Base-by-base conservation (phyloP, 1,284 basidiomycete genomes). In the Flammula alnicola region DNA sequence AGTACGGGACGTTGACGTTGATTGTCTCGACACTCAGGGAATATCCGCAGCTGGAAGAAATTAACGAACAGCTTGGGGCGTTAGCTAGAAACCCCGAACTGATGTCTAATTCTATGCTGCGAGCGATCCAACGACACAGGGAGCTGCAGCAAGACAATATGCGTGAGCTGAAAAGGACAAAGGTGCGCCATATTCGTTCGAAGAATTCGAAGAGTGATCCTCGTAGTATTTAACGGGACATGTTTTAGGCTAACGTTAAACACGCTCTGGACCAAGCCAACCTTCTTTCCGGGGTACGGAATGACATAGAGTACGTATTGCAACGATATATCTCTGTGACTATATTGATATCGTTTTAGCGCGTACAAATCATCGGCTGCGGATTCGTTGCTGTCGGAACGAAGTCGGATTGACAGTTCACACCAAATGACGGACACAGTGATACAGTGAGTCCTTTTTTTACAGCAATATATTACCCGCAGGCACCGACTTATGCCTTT, bases 361-460 rank as follows among this genome's bases (percentile, higher is more conserved):
- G 83, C 88, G 45, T 97, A 96, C 74, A 97, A 96, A 60, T 89
- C 91, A 3, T 87, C 88, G 3, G 86, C 92, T 42, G 86, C 91
- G 3, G 95, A 98, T 61, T 83, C 91, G 2, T 73, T 98, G 30
- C 77, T 99, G 12, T 86, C 87, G 16, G 96, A 99, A 70, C 81
- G 97, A 27, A 83, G 86, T 4, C 80, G 84, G 49, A 95, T 99
- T 59, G 96, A 98, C 69, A 91, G 85, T 58, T 93, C 90, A 19
- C 95, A 98, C 72, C 77, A 83, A 55, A 98, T 98, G 95, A 91
- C 94, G 26, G 96, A 99, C 66, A 90, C 92, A 38, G 83, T 95
- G 27, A 76, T 98, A 14, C 83, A 91, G 95, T 97, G 63, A 55
- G 86, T 68, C 17, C 17, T 5, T 25, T 16, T 19, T 16, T 29